phyloP scores from a whole-genome alignment of 768 basidiomycete genomes.

The Tricholoma hemisulphureum region DNA sequence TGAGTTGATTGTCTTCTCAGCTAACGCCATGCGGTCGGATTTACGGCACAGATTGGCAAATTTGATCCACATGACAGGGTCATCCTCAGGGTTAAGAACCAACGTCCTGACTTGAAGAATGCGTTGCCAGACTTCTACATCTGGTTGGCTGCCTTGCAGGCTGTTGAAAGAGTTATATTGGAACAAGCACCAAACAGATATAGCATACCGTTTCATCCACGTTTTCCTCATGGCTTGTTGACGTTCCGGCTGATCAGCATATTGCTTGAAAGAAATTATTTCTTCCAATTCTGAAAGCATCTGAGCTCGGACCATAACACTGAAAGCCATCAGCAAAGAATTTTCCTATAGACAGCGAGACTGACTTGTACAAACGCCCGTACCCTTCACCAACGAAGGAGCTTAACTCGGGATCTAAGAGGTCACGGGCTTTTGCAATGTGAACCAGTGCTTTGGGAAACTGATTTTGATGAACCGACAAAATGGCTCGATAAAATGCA shows the following conservation, averaged over 20 bases:
- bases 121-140: constrained; percentile 99
- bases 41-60: constrained; percentile 98
- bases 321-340: constrained; percentile 28
- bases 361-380: constrained; percentile 94
- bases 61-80: constrained; percentile 98
- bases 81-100: constrained; percentile 89
- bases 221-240: constrained; percentile 88
- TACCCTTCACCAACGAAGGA: constrained; percentile 95
- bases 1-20: constrained; percentile 95
- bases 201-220: constrained; percentile 88
- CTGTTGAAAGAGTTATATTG: constrained; percentile 36
- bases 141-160: constrained; percentile 92
- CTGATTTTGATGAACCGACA: constrained; percentile 95
- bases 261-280: constrained; percentile 94
- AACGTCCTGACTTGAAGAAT: constrained; percentile 94
- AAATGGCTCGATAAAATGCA: constrained; percentile 93
- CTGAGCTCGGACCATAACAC: constrained; percentile 95
- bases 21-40: constrained; percentile 89
- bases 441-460: constrained; percentile 87
- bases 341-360: constrained; percentile 3
- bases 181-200: neutral
- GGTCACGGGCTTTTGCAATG: constrained; percentile 89
- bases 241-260: constrained; percentile 91
- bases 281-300: constrained; percentile 98
- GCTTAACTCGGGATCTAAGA: constrained; percentile 86